phyloP scores from a whole-genome alignment of 805 yeast species.

The Sporopachydermia lactativora region DNA sequence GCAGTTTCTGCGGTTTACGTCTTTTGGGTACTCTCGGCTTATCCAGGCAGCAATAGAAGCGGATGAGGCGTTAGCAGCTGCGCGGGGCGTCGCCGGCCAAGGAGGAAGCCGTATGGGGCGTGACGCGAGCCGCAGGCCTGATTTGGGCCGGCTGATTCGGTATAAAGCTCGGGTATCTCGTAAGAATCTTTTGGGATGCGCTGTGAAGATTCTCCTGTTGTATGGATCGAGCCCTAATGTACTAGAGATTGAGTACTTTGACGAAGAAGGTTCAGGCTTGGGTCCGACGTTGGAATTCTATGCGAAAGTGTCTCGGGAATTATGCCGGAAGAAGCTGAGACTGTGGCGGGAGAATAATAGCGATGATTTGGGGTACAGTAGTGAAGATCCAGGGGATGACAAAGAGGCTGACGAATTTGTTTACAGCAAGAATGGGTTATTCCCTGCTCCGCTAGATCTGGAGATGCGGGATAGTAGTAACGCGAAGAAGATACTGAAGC shows the following conservation, averaged over 20 bases:
- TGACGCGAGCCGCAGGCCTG: conserved; percentile 15
- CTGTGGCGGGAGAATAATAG: conserved; percentile 53
- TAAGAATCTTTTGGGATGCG: conserved; percentile 55
- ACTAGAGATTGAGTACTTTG: conserved; percentile 74
- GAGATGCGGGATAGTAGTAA: conserved; percentile 17
- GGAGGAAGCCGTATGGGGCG: too few species aligned
- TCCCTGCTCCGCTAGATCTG: conserved; percentile 49
- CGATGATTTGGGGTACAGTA: conserved; percentile 13
- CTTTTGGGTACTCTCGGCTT: conserved; percentile 79
- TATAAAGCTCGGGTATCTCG: conserved; percentile 73
- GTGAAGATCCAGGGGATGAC: conserved; percentile 7
- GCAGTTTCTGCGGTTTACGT: conserved; percentile 69
- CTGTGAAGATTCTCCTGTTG: conserved; percentile 59
- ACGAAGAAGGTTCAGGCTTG: conserved; percentile 90
- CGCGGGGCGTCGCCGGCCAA: conserved; percentile 15
- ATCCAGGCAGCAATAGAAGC: conserved; percentile 37
- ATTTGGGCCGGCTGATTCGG: conserved; percentile 62
- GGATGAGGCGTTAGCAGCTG: conserved; percentile 22
- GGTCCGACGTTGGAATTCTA: conserved; percentile 96
- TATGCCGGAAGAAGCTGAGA: conserved; percentile 36
- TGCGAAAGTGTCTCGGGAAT: conserved; percentile 64
- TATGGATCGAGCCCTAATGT: conserved; percentile 73
- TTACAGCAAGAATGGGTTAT: conserved; percentile 38
- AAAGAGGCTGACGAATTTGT: conserved; percentile 22
- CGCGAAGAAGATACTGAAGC: conserved; percentile 28